Base-by-base conservation (phyloP, 805 yeast genomes). In the Blastobotrys terrestris region DNA sequence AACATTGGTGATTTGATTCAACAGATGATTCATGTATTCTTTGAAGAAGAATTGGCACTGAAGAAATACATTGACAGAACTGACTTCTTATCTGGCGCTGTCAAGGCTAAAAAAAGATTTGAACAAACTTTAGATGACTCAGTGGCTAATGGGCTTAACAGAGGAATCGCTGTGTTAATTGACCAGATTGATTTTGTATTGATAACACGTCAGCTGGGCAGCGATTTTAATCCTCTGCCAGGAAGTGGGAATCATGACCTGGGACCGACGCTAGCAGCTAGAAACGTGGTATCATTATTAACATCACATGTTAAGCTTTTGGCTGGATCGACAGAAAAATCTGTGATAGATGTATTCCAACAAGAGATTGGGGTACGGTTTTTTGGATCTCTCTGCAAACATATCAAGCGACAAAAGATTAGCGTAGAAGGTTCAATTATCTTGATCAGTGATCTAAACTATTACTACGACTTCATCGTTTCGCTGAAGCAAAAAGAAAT, bases 291-390 rank as follows among this genome's bases (percentile, higher is more conserved):
- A 2, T 71, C 74, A 18, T 72, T 91, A 20, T 67, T 94, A 52
- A 78, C 78, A 11, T 79, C 82, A 14, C 95, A 92, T 64, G 81
- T 91, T 55, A 80, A 78, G 53, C 70, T 91, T 53, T 70, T 92
- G 44, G 80, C 78, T 15, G 95, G 90, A 1, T 79, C 94, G 3
- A 87, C 97, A 0, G 98, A 92, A 52, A 87, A 85, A 63, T 79
- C 89, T 0, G 84, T 95, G 11, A 78, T 91, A 21, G 98, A 91
- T 60, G 95, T 92, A 0, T 94, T 90, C 64, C 94, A 91, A 61
- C 96, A 91, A 64, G 99, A 94, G 63, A 83, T 92, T 35, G 96
- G 96, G 0, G 87, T 89, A 66, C 68, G 98, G 44, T 84, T 94
- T 55, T 89, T 88, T 63, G 82, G 79, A 40, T 74, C 83, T 1